Base-by-base conservation (phyloP, 108 stramenopile genomes). In the Pseudonitzschia multiseries region DNA sequence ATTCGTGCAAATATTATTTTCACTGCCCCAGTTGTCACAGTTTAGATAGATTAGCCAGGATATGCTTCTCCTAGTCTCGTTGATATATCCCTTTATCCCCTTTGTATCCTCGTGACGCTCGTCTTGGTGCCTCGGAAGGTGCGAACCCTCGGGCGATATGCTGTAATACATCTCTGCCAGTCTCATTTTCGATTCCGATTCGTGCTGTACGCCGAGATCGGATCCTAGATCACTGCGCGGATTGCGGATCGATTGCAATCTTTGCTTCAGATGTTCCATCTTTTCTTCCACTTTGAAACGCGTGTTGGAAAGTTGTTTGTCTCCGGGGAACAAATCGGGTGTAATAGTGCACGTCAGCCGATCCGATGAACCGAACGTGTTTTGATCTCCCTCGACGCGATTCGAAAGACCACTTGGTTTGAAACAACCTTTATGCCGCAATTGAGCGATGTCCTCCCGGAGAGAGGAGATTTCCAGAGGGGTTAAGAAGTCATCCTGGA, bases 41-140 rank as follows among this genome's bases (percentile, higher is more conserved):
- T 87, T 88, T 3, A 90, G 57, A 52, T 90, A 90, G 15, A 90
- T 79, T 15, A 90, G 70, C 89, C 89, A 90, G 60, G 76, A 79
- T 0, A 90, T 43, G 46, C 70, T 73, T 48, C 89, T 81, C 50
- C 89, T 67, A 12, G 85, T 88, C 9, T 87, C 83, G 36, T 76
- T 59, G 13, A 44, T 42, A 84, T 84, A 90, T 22, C 89, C 89
- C 18, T 44, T 61, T 6, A 22, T 22, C 17, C 86, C 89, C 74
- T 90, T 90, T 24, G 84, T 64, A 66, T 88, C 87, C 72, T 90
- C 89, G 66, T 90, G 89, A 56, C 86, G 87, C 33, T 90, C 89
- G 72, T 90, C 89, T 43, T 86, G 32, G 32, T 62, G 61, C 61
- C 61, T 62, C 33, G 61, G 61, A 62, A 62, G 61, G 6, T 40